These are phyloP conservation scores for Saccharomyces hybrid DNA, from an alignment of 1,139 yeast genomes.

Conservation along the genomic window DNA sequence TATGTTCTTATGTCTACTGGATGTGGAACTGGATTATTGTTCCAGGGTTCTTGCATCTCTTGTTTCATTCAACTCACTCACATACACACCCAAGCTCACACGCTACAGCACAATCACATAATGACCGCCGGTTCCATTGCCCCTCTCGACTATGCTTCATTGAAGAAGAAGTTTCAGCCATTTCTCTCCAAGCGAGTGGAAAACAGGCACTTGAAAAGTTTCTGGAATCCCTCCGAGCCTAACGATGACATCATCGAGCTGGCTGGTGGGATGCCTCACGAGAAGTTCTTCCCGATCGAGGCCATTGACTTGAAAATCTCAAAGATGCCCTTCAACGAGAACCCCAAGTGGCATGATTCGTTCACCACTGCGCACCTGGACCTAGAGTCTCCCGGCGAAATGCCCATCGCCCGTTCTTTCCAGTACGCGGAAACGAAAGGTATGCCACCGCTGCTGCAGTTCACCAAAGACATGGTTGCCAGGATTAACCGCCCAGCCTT, in stretches of 20 bases:
- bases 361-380: slow-evolving; percentile 4
- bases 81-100: no score
- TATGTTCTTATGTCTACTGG: no score
- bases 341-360: slow-evolving; percentile 1
- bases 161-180: slow-evolving; percentile 14
- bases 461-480: slow-evolving; percentile 38
- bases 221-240: slow-evolving; percentile 20
- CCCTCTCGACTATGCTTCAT: slow-evolving; percentile 1
- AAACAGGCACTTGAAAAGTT: slow-evolving; percentile 14
- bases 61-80: no score
- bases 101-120: not conserved
- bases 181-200: slow-evolving; percentile 20
- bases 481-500: slow-evolving; percentile 46
- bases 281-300: slow-evolving; percentile 52
- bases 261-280: slow-evolving; percentile 53
- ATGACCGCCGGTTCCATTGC: not conserved
- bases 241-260: slow-evolving; percentile 39
- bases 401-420: slow-evolving; percentile 41
- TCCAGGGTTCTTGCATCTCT: no score
- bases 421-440: slow-evolving; percentile 45
- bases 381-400: slow-evolving; percentile 22
- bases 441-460: slow-evolving; percentile 37
- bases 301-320: slow-evolving; percentile 41
- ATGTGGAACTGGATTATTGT: not conserved
- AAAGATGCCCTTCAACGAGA: slow-evolving; percentile 26